Percentiles rank a stretch among this genome's conserved stretches.
Conservation (phyloP, 2,329 filamentous ascomycete species). For the Cyphellophora attinorum region DNA sequence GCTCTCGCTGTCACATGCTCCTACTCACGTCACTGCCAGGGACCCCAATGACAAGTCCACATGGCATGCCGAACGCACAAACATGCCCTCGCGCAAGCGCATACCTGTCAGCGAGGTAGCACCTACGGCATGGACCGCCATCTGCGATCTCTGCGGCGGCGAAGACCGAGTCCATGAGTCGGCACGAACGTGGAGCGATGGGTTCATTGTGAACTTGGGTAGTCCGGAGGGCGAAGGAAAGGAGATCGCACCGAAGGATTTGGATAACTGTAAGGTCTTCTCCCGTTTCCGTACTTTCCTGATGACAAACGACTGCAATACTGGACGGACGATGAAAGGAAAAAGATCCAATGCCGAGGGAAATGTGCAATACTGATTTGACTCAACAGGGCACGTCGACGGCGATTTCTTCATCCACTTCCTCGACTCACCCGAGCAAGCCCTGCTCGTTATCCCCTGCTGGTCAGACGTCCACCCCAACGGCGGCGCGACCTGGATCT, state of each 20-base stretch:
- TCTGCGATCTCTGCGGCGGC: slow-evolving; percentile 57
- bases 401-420: slow-evolving; percentile 66
- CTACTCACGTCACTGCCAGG: too few relatives aligned
- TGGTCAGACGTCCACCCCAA: slow-evolving; percentile 53
- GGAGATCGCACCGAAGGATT: slow-evolving; percentile 40
- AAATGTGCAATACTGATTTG: too few relatives aligned
- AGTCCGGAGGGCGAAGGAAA: slow-evolving; percentile 42
- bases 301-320: too few relatives aligned
- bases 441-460: slow-evolving; percentile 56
- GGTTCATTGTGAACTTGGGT: slow-evolving; percentile 61
- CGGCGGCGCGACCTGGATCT: slow-evolving; percentile 57
- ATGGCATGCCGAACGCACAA: slow-evolving; percentile 49
- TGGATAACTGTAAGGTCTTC: slow-evolving; percentile 50
- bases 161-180: slow-evolving; percentile 39
- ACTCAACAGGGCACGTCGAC: slow-evolving; percentile 65
- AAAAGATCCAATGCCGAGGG: too few relatives aligned
- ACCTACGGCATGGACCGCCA: slow-evolving; percentile 58
- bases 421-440: slow-evolving; percentile 61
- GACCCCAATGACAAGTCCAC: slow-evolving; percentile 52
- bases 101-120: slow-evolving; percentile 48
- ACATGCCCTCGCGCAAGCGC: slow-evolving; percentile 53
- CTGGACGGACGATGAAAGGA: too few relatives aligned
- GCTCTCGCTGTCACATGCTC: too few relatives aligned
- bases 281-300: too few relatives aligned
- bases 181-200: slow-evolving; percentile 52